These are phyloP conservation scores for Ammopiptanthus mongolicus DNA, from an alignment of 306 rosid genomes.

Conservation along the genomic window DNA sequence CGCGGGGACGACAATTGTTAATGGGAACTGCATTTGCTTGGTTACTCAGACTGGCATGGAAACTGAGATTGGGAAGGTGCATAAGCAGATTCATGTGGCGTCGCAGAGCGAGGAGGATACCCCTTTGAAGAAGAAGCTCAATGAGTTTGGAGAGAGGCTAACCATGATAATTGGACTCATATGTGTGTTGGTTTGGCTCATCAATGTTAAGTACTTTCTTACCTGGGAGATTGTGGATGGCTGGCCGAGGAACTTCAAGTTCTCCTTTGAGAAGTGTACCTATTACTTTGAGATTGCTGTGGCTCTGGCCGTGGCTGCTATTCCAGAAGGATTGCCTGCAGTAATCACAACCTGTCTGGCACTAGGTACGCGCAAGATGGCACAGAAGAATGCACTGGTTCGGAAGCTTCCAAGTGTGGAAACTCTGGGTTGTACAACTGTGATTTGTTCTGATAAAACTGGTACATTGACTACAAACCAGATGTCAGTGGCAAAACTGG, in stretches of 20 bases:
- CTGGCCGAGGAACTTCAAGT: conserved; percentile 46
- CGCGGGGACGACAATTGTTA: conserved; percentile 69
- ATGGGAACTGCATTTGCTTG: conserved; percentile 67
- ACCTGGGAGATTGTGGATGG: conserved; percentile 48
- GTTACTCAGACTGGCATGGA: conserved; percentile 67
- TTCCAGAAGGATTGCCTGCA: conserved; percentile 57
- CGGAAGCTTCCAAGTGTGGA: conserved; percentile 65
- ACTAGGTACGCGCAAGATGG: conserved; percentile 55
- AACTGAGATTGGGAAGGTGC: conserved; percentile 76
- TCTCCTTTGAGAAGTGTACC: conserved; percentile 55
- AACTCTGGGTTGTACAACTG: conserved; percentile 57
- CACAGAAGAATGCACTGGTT: conserved; percentile 63
- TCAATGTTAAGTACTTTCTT: conserved; percentile 52
- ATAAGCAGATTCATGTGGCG: conserved; percentile 64
- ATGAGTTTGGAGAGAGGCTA: conserved; percentile 45
- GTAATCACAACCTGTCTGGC: conserved; percentile 54
- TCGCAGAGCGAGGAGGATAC: conserved; percentile 68
- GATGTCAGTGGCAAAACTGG: conserved; percentile 69
- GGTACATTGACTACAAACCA: conserved; percentile 64
- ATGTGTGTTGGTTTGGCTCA: conserved; percentile 48
- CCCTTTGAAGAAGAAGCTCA: conserved; percentile 73
- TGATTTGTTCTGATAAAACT: conserved; percentile 55
- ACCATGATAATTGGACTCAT: conserved; percentile 47
- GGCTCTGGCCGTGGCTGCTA: conserved; percentile 61
- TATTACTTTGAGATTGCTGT: conserved; percentile 64